Evolutionary conservation across 192 early-diverging fungal genomes (phyloP).

Genomic region (Backusella macrospora): DNA sequence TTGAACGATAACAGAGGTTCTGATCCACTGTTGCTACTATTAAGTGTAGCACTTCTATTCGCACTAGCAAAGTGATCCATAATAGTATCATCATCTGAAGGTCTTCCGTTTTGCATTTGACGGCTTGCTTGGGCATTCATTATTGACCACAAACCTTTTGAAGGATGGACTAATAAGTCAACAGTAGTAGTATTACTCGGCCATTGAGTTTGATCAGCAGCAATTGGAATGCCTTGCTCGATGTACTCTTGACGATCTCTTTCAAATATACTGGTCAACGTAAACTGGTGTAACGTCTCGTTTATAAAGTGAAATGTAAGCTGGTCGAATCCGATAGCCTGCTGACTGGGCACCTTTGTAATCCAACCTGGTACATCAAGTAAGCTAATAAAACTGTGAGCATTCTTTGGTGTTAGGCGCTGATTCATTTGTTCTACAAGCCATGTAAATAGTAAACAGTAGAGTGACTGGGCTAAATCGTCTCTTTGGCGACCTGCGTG

Average conservation of each 20-base stretch:
- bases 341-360: constrained; percentile 24
- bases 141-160: constrained; percentile 74
- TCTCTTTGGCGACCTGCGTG: constrained; percentile 74
- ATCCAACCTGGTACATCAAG: constrained; percentile 79
- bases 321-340: constrained; percentile 60
- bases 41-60: constrained; percentile 43
- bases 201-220: constrained; percentile 46
- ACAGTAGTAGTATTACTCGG: constrained; percentile 64
- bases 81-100: constrained; percentile 54
- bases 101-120: constrained; percentile 45
- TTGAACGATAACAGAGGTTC: constrained; percentile 45
- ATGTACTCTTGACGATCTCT: constrained; percentile 61
- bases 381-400: constrained; percentile 76
- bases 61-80: constrained; percentile 51
- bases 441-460: constrained; percentile 84
- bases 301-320: constrained; percentile 68
- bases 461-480: constrained; percentile 72
- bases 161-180: constrained; percentile 67
- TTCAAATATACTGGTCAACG: constrained; percentile 66
- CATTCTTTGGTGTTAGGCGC: constrained; percentile 63
- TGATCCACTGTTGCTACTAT: constrained; percentile 5
- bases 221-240: constrained; percentile 60
- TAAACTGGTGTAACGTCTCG: constrained; percentile 66
- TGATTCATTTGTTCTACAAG: constrained; percentile 82
- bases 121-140: constrained; percentile 39